Evolutionary conservation across 345 rosid genomes (phyloP).

Genomic region (Laguncularia racemosa): DNA sequence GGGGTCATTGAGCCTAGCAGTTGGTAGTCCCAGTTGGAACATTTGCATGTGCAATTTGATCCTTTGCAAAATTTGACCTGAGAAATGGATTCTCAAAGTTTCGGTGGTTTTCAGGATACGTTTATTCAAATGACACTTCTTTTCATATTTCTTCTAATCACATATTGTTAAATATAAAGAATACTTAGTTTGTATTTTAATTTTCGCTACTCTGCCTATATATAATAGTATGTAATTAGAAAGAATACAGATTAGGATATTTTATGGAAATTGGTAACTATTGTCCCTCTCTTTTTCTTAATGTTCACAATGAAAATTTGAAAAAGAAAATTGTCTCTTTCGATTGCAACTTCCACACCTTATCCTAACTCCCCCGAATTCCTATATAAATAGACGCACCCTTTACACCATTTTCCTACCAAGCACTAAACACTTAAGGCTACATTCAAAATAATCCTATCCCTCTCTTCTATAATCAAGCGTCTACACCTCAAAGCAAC

Average conservation of each 20-base stretch:
- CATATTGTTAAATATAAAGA: too few species aligned
- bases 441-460: not conserved
- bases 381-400: conserved; percentile 18
- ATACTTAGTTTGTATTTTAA: too few species aligned
- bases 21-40: conserved; percentile 33
- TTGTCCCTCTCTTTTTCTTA: too few species aligned
- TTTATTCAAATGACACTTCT: too few species aligned
- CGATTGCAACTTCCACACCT: conserved; percentile 13
- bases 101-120: too few species aligned
- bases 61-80: conserved; percentile 14
- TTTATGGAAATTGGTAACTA: too few species aligned
- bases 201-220: too few species aligned
- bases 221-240: too few species aligned
- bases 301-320: not conserved
- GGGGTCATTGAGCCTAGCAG: conserved; percentile 23
- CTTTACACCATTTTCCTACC: not conserved
- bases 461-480: not conserved
- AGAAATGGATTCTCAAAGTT: not conserved
- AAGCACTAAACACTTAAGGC: conserved; percentile 5
- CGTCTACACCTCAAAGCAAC: conserved; percentile 3
- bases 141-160: too few species aligned
- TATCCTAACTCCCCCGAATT: conserved; percentile 1
- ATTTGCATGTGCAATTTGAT: conserved; percentile 63
- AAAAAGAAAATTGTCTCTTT: conserved; percentile 21
- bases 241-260: too few species aligned